Evolutionary conservation across 768 basidiomycete genomes (phyloP).

Genomic region (Panellus pusillus): DNA sequence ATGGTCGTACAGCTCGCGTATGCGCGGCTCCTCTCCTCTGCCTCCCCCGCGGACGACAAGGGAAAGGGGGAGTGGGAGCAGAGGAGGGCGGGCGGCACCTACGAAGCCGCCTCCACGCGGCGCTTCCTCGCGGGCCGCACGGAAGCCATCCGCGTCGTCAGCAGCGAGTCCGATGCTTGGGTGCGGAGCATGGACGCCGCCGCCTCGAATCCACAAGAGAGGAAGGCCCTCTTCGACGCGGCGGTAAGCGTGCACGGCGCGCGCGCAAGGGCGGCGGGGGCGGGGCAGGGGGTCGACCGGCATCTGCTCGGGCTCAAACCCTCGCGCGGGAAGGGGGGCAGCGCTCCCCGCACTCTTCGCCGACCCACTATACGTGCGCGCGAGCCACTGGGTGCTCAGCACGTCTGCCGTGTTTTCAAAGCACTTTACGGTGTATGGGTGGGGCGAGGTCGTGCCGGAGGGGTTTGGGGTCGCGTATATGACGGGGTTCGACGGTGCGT

Average conservation of each 20-base stretch:
- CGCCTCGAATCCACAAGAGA: too few relatives aligned
- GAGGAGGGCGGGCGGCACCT: slow-evolving; percentile 74
- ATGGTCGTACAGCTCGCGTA: slow-evolving; percentile 91
- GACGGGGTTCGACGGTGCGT: slow-evolving; percentile 86
- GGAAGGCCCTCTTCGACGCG: slow-evolving; percentile 52
- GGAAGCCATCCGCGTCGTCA: slow-evolving; percentile 88
- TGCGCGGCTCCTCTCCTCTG: slow-evolving; percentile 55
- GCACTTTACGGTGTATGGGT: slow-evolving; percentile 83
- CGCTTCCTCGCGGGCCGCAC: slow-evolving; percentile 88
- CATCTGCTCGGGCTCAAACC: slow-evolving; percentile 85
- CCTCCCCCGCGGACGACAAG: too few relatives aligned
- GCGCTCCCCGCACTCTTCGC: slow-evolving; percentile 67
- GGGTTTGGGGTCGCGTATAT: slow-evolving; percentile 95
- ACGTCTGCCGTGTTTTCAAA: slow-evolving; percentile 89
- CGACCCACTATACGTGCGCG: slow-evolving; percentile 72
- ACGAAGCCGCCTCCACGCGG: slow-evolving; percentile 92
- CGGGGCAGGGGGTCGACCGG: slow-evolving; percentile 79
- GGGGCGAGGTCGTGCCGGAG: slow-evolving; percentile 94
- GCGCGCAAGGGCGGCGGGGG: slow-evolving; percentile 65
- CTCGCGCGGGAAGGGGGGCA: slow-evolving; percentile 67
- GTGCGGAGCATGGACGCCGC: slow-evolving; percentile 75
- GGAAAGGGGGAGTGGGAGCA: too few relatives aligned
- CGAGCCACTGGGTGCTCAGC: slow-evolving; percentile 84
- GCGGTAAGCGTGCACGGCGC: slow-evolving; percentile 66
- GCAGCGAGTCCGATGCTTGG: slow-evolving; percentile 74